A percentile compares a stretch with the other conserved stretches of the same genome.
phyloP scores from a whole-genome alignment of 805 yeast species.

The Priceomyces carsonii region DNA sequence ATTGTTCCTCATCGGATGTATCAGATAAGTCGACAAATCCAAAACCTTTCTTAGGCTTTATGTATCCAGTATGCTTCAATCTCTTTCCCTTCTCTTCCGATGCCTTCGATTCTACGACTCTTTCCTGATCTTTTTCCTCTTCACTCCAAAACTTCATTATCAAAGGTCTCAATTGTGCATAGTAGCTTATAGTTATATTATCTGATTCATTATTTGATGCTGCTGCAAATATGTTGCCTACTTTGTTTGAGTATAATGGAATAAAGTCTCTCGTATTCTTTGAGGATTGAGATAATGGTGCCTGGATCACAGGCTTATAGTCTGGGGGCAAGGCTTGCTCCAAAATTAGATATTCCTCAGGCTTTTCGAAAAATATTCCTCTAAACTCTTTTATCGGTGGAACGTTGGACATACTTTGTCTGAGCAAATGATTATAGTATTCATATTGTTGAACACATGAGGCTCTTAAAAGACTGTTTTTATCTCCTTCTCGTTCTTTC shows the following conservation, averaged over 20 bases:
- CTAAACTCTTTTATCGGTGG: conserved; percentile 15
- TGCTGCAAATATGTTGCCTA: conserved; percentile 16
- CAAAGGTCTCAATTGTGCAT: conserved; percentile 29
- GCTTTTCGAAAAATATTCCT: conserved; percentile 6
- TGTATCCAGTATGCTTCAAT: conserved; percentile 7
- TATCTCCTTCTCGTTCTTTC: conserved; percentile 8
- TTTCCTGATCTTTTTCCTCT: background rate
- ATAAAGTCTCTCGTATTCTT: conserved; percentile 14
- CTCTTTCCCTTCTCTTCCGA: background rate
- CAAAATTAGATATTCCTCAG: conserved; percentile 11
- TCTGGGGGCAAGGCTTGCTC: conserved; percentile 12
- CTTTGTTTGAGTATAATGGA: conserved; percentile 12
- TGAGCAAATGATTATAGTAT: conserved; percentile 12
- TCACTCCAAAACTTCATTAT: conserved; percentile 19
- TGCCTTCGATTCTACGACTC: background rate
- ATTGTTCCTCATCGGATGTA: conserved; percentile 7
- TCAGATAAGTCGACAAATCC: conserved; percentile 25
- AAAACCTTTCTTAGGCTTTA: conserved; percentile 27
- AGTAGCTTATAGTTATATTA: conserved; percentile 13
- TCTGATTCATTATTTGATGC: conserved; percentile 7
- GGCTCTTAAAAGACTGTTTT: conserved; percentile 13
- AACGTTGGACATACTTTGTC: conserved; percentile 11
- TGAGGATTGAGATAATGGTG: conserved; percentile 19
- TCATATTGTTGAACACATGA: conserved; percentile 18
- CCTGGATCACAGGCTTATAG: conserved; percentile 21